Base-by-base conservation (phyloP, 1,139 yeast genomes). In the Wickerhamomyces sp. region DNA sequence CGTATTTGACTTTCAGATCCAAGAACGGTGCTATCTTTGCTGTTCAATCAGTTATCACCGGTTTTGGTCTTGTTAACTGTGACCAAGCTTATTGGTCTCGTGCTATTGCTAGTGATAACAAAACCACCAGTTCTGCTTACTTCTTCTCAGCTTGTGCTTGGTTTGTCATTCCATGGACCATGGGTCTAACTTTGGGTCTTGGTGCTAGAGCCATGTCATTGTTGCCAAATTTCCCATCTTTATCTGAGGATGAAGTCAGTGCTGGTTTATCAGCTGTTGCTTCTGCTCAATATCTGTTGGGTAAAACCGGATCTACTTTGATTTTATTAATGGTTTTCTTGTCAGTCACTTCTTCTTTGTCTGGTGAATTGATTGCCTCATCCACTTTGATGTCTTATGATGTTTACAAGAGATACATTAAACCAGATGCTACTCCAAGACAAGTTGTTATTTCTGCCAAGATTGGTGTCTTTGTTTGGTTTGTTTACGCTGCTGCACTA, bases 301-400 rank as follows among this genome's bases (percentile, higher is more conserved):
- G 75, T 4, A 65, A 61, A 35, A 60, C 64, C 10, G 76, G 75
- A 10, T 58, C 66, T 2, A 64, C 59, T 9, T 55, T 67, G 49
- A 61, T 67, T 23, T 45, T 70, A 32, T 50, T 68, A 27, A 66
- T 69, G 68, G 63, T 71, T 6, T 71, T 70, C 58, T 57, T 71
- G 51, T 66, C 75, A 3, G 71, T 66, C 5, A 69, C 75, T 3
- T 66, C 75, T 2, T 68, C 76, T 2, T 61, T 65, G 41, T 65
- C 74, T 4, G 69, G 73, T 19, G 75, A 71, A 44, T 49, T 67
- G 30, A 68, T 71, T 41, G 73, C 75, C 5, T 61, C 69, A 6
- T 66, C 75, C 0, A 65, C 76, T 2, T 52, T 70, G 32, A 43
- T 64, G 26, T 65, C 75, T 0, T 68, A 66, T 42, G 77, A 71